Percentiles rank a stretch among this genome's conserved stretches.
phyloP scores from a whole-genome alignment of 768 basidiomycete species.

The Cubamyces lactineus region DNA sequence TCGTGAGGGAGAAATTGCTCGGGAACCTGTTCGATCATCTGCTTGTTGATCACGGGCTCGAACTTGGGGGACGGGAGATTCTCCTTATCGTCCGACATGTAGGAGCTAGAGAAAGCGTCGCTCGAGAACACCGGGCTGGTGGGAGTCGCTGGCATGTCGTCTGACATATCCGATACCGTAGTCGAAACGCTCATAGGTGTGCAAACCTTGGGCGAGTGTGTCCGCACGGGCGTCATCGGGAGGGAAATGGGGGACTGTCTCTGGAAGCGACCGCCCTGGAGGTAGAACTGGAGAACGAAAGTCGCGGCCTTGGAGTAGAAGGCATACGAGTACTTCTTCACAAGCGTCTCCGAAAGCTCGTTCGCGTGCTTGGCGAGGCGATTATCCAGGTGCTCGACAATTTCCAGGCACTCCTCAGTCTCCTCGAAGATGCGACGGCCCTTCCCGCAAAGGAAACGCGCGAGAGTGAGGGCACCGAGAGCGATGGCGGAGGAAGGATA shows the following conservation, averaged over 20 bases:
- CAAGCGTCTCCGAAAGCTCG: conserved; percentile 91
- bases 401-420: conserved; percentile 79
- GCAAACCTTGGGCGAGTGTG: conserved; percentile 52
- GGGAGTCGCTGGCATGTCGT: conserved; percentile 85
- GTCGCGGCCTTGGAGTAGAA: conserved; percentile 97
- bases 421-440: conserved; percentile 80
- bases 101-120: conserved; percentile 59
- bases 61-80: conserved; percentile 66
- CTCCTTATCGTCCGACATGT: conserved; percentile 80
- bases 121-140: conserved; percentile 64
- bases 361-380: conserved; percentile 88
- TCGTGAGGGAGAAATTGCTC: conserved; percentile 83
- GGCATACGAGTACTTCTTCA: conserved; percentile 97
- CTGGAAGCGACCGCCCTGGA: conserved; percentile 79
- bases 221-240: conserved; percentile 68
- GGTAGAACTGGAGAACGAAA: conserved; percentile 91
- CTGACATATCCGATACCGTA: conserved; percentile 72
- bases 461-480: conserved; percentile 84
- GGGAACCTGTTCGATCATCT: conserved; percentile 64
- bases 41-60: conserved; percentile 75
- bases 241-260: conserved; percentile 50
- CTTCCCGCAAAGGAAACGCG: conserved; percentile 86
- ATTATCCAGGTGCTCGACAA: conserved; percentile 84
- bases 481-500: conserved; percentile 87
- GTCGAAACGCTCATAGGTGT: conserved; percentile 80